Evolutionary conservation across 1,284 basidiomycete species (phyloP), one percentile per base, ranked within the genome.

Genomic region (Gastroboletus turbinatus): DNA sequence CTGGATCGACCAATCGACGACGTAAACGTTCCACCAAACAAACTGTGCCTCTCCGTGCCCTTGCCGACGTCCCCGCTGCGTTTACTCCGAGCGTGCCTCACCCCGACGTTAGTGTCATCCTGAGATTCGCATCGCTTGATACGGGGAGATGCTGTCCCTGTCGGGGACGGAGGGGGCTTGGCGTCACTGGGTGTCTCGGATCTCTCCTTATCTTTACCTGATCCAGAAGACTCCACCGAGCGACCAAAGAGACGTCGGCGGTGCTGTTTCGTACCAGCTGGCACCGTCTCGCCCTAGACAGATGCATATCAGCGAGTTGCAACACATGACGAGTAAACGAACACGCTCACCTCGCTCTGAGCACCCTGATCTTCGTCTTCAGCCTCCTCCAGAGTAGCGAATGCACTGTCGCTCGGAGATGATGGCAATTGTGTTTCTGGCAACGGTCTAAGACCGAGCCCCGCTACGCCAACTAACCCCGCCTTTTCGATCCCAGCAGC

Each of bases 1-100:
- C 93, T 76, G 50, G 76, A 75, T 66, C 88, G 88, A 33, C 83
- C 81, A 55, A 90, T 64, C 8, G 83, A 76, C 0, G 79, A 77
- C 21, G 74, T 70, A 63, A 88, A 83, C 8, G 82, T 68, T 29
- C 76, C 79, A 19, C 88, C 88, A 67, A 95, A 94, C 63, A 95
- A 84, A 68, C 90, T 91, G 44, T 88, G 72, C n/a, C 89, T 76
- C 46, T 90, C 85, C 19, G 74, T 68, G 33, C 70, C 67, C 65
- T 78, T 87, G 36, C 73, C 65, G n/a, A 64, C 76, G 59, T 88
- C 87, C 16, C 74, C 52, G 58, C 78, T 82, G 61, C 77, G 80
- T 69, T 80, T 83, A 16, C 70, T 61, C 53, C 79, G 78, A 54
- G 76, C 68, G 35, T 78, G 77, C 32, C 82, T 81, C 40, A 76